phyloP scores from a whole-genome alignment of 768 basidiomycete genomes.

The Russula emetica region DNA sequence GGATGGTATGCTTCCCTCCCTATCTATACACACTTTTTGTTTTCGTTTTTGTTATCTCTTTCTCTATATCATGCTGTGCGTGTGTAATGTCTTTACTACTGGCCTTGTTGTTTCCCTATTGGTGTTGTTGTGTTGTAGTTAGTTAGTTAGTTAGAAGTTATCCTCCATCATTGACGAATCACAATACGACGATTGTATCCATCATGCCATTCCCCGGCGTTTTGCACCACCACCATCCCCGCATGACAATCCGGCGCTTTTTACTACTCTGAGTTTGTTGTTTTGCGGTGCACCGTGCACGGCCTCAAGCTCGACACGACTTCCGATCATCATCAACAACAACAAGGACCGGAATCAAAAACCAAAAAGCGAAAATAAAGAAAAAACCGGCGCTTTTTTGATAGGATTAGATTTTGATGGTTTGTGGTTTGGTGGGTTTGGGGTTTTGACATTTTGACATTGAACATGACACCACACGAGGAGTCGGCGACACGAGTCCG shows the following conservation, averaged over 20 bases:
- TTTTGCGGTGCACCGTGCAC: too few relatives aligned
- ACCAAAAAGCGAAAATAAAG: too few relatives aligned
- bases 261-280: neutral
- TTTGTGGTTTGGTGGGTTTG: too few relatives aligned
- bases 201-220: neutral
- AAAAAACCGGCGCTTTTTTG: too few relatives aligned
- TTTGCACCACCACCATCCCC: neutral
- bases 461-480: too few relatives aligned
- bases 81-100: slow-evolving; percentile 3
- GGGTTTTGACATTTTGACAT: too few relatives aligned
- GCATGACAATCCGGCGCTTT: slow-evolving; percentile 12
- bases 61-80: slow-evolving; percentile 1
- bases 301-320: too few relatives aligned
- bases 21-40: neutral
- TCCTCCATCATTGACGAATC: neutral
- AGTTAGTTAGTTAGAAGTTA: neutral
- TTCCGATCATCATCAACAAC: too few relatives aligned
- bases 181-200: neutral
- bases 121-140: neutral
- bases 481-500: too few relatives aligned
- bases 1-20: neutral
- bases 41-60: neutral
- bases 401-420: too few relatives aligned
- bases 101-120: neutral
- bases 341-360: too few relatives aligned